Percentiles rank a stretch among this genome's conserved stretches.
These are phyloP conservation scores for Megacollybia platyphylla DNA, from an alignment of 1,284 basidiomycete genomes.

Conservation along the genomic window DNA sequence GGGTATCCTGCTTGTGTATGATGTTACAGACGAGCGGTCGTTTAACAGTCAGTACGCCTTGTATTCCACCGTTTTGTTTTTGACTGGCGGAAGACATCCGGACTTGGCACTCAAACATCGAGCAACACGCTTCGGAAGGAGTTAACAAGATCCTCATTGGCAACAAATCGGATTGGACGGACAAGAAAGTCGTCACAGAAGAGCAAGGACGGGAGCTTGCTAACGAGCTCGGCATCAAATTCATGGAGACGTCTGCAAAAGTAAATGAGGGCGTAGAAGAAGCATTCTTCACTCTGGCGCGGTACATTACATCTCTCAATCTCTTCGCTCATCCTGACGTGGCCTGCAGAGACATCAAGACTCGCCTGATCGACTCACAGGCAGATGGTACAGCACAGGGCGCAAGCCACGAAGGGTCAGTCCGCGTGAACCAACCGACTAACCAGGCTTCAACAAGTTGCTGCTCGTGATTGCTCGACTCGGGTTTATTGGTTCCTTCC, in stretches of 20 bases:
- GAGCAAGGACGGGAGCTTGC: slow-evolving; percentile 79
- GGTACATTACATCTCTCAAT: slow-evolving; percentile 37
- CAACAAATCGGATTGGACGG: slow-evolving; percentile 98
- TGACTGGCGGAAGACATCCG: slow-evolving; percentile 68
- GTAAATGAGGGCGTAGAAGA: slow-evolving; percentile 97
- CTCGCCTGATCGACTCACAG: slow-evolving; percentile 91
- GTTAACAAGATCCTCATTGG: slow-evolving; percentile 99
- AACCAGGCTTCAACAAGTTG: slow-evolving; percentile 31
- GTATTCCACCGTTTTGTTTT: slow-evolving; percentile 5
- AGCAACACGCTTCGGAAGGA: slow-evolving; percentile 97
- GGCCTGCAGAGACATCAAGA: slow-evolving; percentile 80
- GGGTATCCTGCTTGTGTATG: slow-evolving; percentile 98
- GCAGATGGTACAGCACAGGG: slow-evolving; percentile 45
- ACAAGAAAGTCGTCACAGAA: slow-evolving; percentile 87
- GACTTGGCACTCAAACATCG: slow-evolving; percentile 97
- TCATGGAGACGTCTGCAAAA: slow-evolving; percentile 98
- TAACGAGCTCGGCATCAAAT: slow-evolving; percentile 82
- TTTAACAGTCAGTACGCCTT: slow-evolving; percentile 91
- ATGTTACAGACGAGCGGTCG: slow-evolving; percentile 95
- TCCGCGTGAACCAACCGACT: slow-evolving; percentile 53
- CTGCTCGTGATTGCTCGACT: slow-evolving; percentile 34
- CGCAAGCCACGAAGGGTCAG: slow-evolving; percentile 35
- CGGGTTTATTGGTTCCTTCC: not conserved
- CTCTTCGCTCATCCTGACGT: slow-evolving; percentile 1
- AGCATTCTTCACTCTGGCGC: slow-evolving; percentile 94